Percentiles rank a stretch among this genome's conserved stretches.
Conservation (phyloP, 2,329 filamentous ascomycete species). For the Niveomyces coronatus region DNA sequence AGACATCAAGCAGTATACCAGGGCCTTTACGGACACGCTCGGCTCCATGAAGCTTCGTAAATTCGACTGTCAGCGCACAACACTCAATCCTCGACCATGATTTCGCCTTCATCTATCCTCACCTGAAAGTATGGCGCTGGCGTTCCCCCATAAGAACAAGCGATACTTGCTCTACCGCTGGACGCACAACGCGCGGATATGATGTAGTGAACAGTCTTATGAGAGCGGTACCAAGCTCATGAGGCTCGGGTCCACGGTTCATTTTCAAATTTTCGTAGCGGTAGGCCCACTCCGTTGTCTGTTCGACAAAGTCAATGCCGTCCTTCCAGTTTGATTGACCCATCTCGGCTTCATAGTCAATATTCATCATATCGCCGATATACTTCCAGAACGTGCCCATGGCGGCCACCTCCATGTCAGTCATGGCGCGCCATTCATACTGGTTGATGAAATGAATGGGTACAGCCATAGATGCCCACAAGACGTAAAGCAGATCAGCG, state of each 20-base stretch:
- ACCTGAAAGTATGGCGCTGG: conserved; percentile 56
- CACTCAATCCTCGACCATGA: too few relatives aligned
- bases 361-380: conserved; percentile 59
- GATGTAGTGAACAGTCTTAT: conserved; percentile 49
- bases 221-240: conserved; percentile 46
- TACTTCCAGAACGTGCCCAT: conserved; percentile 61
- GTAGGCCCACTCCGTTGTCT: conserved; percentile 37
- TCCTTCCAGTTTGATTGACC: conserved; percentile 31
- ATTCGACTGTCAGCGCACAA: too few relatives aligned
- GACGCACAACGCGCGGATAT: conserved; percentile 35
- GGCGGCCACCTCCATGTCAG: conserved; percentile 57
- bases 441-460: conserved; percentile 51
- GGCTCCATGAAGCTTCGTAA: conserved; percentile 33
- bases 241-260: conserved; percentile 40
- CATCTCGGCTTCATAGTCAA: conserved; percentile 37
- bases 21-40: conserved; percentile 20
- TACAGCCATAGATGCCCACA: conserved; percentile 53
- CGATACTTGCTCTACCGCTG: conserved; percentile 39
- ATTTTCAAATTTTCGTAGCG: conserved; percentile 51
- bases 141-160: conserved; percentile 53
- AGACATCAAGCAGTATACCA: conserved; percentile 38
- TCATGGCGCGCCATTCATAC: conserved; percentile 62
- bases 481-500: conserved; percentile 29
- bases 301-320: conserved; percentile 41
- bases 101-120: conserved; percentile 18